Percentiles rank a stretch among this genome's conserved stretches.
These are phyloP conservation scores for Boletus subluridellus DNA, from an alignment of 1,284 basidiomycete genomes.

Conservation along the genomic window DNA sequence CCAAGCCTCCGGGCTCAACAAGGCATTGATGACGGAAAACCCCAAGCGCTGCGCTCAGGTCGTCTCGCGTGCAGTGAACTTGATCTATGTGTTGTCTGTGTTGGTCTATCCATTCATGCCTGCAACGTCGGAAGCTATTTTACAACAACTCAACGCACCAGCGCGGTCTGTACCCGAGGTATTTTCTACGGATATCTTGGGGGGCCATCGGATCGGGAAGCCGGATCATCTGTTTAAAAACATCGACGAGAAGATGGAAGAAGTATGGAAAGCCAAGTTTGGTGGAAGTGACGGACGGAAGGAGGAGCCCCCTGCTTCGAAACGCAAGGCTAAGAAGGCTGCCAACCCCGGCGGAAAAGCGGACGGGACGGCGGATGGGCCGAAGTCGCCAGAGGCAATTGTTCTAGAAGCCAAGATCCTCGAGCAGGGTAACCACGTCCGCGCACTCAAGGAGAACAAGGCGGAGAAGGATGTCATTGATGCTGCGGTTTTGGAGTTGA, in stretches of 20 bases:
- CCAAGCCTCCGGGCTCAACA: slow-evolving; percentile 88
- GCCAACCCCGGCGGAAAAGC: slow-evolving; percentile 24
- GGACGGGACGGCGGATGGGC: slow-evolving; percentile 32
- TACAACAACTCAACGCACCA: slow-evolving; percentile 89
- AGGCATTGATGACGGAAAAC: slow-evolving; percentile 79
- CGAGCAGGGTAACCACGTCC: slow-evolving; percentile 70
- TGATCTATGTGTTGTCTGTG: slow-evolving; percentile 89
- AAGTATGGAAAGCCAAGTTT: slow-evolving; percentile 80
- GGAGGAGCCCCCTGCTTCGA: slow-evolving; percentile 46
- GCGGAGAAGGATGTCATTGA: slow-evolving; percentile 67
- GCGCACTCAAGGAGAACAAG: slow-evolving; percentile 64
- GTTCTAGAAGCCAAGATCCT: slow-evolving; percentile 68
- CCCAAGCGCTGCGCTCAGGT: slow-evolving; percentile 89
- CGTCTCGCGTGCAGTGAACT: slow-evolving; percentile 84
- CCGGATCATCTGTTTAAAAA: slow-evolving; percentile 92
- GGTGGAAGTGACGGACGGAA: slow-evolving; percentile 54
- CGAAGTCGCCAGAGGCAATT: slow-evolving; percentile 62
- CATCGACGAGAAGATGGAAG: slow-evolving; percentile 89
- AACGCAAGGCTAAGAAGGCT: slow-evolving; percentile 52
- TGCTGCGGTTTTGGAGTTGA: slow-evolving; percentile 49
- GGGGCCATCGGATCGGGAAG: slow-evolving; percentile 82
- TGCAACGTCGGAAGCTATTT: slow-evolving; percentile 76
- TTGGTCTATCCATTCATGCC: slow-evolving; percentile 98
- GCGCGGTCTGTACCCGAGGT: slow-evolving; percentile 69
- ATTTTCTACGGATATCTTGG: slow-evolving; percentile 77